Base-by-base conservation (phyloP, 1,284 basidiomycete genomes). In the Athelia sp. region DNA sequence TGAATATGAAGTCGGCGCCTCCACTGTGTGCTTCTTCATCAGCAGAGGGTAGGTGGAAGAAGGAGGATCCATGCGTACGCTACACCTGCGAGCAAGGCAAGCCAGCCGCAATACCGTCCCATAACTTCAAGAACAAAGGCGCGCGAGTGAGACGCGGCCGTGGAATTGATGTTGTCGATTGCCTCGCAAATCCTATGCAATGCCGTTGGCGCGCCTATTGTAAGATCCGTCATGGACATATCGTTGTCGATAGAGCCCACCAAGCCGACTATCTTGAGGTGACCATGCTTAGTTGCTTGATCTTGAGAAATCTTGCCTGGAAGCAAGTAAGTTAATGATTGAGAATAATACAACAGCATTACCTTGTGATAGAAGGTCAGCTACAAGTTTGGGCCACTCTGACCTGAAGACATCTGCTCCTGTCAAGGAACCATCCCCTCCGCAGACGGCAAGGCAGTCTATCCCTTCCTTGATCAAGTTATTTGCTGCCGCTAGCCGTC, bases 191-290 rank as follows among this genome's bases (percentile, higher is more conserved):
- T 99, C 40, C 97, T 83, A 60, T 96, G 92, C 29, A 99, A 74
- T 13, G 97, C 96, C 0, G 96, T 99, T 0, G 91, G 85, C 1
- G 94, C 95, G 44, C 96, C 97, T 60, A 99, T 98, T 4, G 97
- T 99, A 58, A 98, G 70, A 69, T 98, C 95, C 23, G 96, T 98
- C 80, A 97, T 80, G 19, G 91, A 89, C 93, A 99, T 97, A 68
- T 99, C 97, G 64, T 99, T 99, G 73, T 99, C 96, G 66, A 99
- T 98, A 3, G 93, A 96, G 40, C 96, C 96, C 47, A 99, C 96
- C 22, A 99, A 83, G 38, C 97, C 96, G 57, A 95, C 96, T 60
- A 99, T 98, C 69, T 86, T 92, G 57, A 99, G 85, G 59, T 98
- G 90, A 6, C 81, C 74, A 62, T 95, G 87, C 9, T 73, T 71